Evolutionary conservation across 2,329 filamentous ascomycete species (phyloP).

Genomic region (Epichloe brachyelytri): DNA sequence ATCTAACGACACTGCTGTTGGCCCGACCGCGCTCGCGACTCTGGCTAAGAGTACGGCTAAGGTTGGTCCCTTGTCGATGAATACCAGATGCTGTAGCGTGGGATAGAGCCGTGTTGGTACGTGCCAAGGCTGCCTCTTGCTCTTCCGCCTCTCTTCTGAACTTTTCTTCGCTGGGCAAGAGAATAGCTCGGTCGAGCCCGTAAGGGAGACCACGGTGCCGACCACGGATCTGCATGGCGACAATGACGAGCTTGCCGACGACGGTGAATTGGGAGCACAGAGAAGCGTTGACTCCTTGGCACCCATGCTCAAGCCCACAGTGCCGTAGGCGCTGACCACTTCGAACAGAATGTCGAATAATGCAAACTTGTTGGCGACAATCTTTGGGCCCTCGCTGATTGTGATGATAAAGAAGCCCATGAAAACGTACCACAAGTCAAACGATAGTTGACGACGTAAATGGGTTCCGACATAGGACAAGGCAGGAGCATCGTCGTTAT

Average conservation of each 20-base stretch:
- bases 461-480: slow-evolving; percentile 84
- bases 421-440: slow-evolving; percentile 96
- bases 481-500: slow-evolving; percentile 41
- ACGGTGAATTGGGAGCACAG: slow-evolving; percentile 72
- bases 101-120: slow-evolving; percentile 24
- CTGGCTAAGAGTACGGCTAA: slow-evolving; percentile 22
- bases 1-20: slow-evolving; percentile 30
- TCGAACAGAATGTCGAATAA: slow-evolving; percentile 69
- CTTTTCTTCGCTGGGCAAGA: slow-evolving; percentile 44
- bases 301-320: slow-evolving; percentile 80
- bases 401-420: slow-evolving; percentile 84
- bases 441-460: slow-evolving; percentile 84
- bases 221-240: slow-evolving; percentile 57
- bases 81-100: slow-evolving; percentile 17
- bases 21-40: slow-evolving; percentile 24
- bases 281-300: slow-evolving; percentile 63
- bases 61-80: slow-evolving; percentile 16
- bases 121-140: slow-evolving; percentile 25
- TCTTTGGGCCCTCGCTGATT: slow-evolving; percentile 66
- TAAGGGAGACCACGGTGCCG: slow-evolving; percentile 57
- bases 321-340: slow-evolving; percentile 83
- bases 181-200: slow-evolving; percentile 48
- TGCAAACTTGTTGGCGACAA: slow-evolving; percentile 51
- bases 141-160: slow-evolving; percentile 40
- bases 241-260: slow-evolving; percentile 56